Evolutionary conservation across 208 protist genomes (phyloP), one percentile per base, ranked within the genome.

Genomic region (Balamuthia mandrillaris): DNA sequence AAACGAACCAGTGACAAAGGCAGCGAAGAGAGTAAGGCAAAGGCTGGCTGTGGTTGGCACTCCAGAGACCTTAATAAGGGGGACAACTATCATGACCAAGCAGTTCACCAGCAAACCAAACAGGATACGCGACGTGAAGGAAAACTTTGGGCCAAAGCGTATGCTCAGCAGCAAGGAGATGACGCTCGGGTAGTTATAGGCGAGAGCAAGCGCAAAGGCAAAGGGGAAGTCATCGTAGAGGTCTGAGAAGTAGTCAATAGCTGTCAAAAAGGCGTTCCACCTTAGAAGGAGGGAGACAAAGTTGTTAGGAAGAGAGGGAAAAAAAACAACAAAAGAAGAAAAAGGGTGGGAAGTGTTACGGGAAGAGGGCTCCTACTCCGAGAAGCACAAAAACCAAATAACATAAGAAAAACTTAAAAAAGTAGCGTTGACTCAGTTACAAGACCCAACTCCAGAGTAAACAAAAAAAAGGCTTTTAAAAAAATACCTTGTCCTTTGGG

Each of bases 151-250:
- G 41, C 81, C 79, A 0, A 85, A 31, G 4, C 79, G 60, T 2
- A 79, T 52, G 5, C 82, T 85, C 24, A 89, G 49, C 45, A 89
- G 79, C 16, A 89, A 56, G 41, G 84, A 45, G 41, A 89, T 58
- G 29, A 82, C 83, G 27, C 63, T 70, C 21, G 84, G 41, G 37
- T 66, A 87, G 44, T 89, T 89, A 35, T 89, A 89, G 45, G 87
- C 87, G 39, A 87, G 42, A 12, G 87, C 84, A 37, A 87, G 42
- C 3, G 68, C 47, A 39, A 89, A 87, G 16, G 70, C 31, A 68
- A 86, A 89, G 18, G 72, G 37, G 27, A 35, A 33, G 18, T 39
- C 68, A 58, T 74, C 77, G 79, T 87, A 89, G 29, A 85, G 47
- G 31, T 35, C 37, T 52, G 27, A 18, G 52, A 81, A 89, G 54